Evolutionary conservation across 1,284 basidiomycete genomes (phyloP).

Genomic region (Cerioporus squamosus): DNA sequence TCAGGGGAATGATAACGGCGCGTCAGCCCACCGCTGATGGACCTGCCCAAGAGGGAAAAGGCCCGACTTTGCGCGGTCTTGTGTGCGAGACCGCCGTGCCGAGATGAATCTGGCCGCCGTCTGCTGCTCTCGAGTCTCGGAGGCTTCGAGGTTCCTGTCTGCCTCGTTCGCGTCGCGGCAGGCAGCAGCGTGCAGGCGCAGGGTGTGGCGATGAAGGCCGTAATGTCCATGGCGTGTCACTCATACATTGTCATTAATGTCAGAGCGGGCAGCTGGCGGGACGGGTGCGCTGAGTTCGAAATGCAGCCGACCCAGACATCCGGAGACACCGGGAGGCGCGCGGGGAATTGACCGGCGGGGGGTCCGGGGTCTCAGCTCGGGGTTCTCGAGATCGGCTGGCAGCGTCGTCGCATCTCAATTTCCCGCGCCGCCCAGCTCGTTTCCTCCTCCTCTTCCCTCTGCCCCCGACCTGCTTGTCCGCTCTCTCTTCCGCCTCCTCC

Average conservation of each 20-base stretch:
- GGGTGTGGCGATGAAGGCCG: too few relatives aligned
- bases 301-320: not conserved
- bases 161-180: too few relatives aligned
- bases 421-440: slow-evolving; percentile 14
- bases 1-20: too few relatives aligned
- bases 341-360: slow-evolving; percentile 4
- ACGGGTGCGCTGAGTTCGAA: not conserved
- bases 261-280: not conserved
- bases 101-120: too few relatives aligned
- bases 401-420: not conserved
- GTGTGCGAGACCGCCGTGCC: too few relatives aligned
- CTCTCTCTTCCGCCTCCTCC: not conserved
- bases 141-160: too few relatives aligned
- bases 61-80: too few relatives aligned
- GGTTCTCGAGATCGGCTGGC: slow-evolving; percentile 24
- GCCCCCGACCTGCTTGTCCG: slow-evolving; percentile 1
- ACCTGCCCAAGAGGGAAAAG: too few relatives aligned
- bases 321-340: not conserved
- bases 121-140: not conserved
- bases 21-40: too few relatives aligned
- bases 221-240: not conserved
- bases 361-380: slow-evolving; percentile 14
- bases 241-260: not conserved
- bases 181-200: too few relatives aligned
- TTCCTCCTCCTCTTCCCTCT: slow-evolving; percentile 4